Percentiles rank a stretch among this genome's conserved stretches.
phyloP scores from a whole-genome alignment of 2,329 filamentous ascomycete species.

The Cadophora luteo-olivacea region DNA sequence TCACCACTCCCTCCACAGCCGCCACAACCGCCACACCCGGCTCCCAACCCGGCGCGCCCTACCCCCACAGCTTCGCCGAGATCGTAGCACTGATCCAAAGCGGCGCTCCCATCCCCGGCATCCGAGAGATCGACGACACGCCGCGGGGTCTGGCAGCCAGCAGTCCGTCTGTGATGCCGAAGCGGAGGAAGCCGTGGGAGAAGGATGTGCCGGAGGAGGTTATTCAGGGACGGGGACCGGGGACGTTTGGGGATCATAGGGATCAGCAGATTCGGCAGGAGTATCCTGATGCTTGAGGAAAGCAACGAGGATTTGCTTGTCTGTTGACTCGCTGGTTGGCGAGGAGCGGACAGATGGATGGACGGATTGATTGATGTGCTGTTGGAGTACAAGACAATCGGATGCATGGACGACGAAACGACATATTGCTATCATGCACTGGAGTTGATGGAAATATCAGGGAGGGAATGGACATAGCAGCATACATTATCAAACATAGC shows the following conservation, averaged over 20 bases:
- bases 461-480: background rate
- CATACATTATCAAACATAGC: background rate
- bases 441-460: background rate
- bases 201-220: constrained; percentile 52
- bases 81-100: constrained; percentile 86
- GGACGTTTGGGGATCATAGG: constrained; percentile 42
- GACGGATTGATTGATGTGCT: background rate
- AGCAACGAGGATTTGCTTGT: background rate
- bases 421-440: constrained; percentile 3
- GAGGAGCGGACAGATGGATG: background rate
- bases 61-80: constrained; percentile 83
- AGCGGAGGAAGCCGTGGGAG: constrained; percentile 79
- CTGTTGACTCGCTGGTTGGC: background rate
- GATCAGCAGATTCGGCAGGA: constrained; percentile 41
- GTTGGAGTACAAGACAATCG: background rate
- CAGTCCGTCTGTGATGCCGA: constrained; percentile 39
- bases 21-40: constrained; percentile 9
- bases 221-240: constrained; percentile 44
- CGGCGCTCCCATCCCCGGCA: constrained; percentile 84
- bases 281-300: constrained; percentile 30
- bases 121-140: constrained; percentile 84
- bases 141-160: constrained; percentile 73
- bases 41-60: constrained; percentile 61
- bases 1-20: background rate
- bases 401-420: background rate